Base-by-base conservation (phyloP, 306 rosid genomes). In the Dalbergia oliveri region DNA sequence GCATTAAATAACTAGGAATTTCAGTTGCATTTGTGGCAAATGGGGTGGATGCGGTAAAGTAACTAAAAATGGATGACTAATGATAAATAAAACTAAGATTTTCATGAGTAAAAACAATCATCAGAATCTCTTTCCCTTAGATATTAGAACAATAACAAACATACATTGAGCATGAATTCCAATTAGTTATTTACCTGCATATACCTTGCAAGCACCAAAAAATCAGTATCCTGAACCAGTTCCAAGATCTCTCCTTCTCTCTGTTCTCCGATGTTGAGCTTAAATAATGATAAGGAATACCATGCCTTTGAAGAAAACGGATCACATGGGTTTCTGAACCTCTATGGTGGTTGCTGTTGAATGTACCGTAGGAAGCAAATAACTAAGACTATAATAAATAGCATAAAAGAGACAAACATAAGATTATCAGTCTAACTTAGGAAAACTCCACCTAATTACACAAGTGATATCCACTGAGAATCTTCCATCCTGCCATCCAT, bases 181-280 rank as follows among this genome's bases (percentile, higher is more conserved):
- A 12, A 37, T 37, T 15, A 59, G 70, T 66, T 70, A 66, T 56
- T 84, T 88, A 91, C 98, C 97, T 94, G 99, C 99, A 94, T 94
- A 86, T 94, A 94, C 89, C 99, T 88, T 41, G 99, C 97, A 84
- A 94, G 94, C 49, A 93, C 94, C 88, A 93, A 88, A 84, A 95
- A 90, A 75, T 95, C 94, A 35, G 98, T 93, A 82, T 93, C 82
- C 85, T 84, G 91, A 82, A 91, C 94, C 89, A 95, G 88, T 84
- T 89, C 92, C 91, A 95, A 78, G 63, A 93, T 90, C 81, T 93
- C 93, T 65, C 61, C 88, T 89, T 95, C 99, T 68, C 96, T 87
- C 91, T 95, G 64, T 88, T 76, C 58, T 76, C 93, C 7, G 41
- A 6, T 73, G 87, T 83, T 75, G 92, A 88, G 66, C 72, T 66